Conservation (phyloP, 2,329 filamentous ascomycete genomes). For the Neofusicoccum cordaticola region DNA sequence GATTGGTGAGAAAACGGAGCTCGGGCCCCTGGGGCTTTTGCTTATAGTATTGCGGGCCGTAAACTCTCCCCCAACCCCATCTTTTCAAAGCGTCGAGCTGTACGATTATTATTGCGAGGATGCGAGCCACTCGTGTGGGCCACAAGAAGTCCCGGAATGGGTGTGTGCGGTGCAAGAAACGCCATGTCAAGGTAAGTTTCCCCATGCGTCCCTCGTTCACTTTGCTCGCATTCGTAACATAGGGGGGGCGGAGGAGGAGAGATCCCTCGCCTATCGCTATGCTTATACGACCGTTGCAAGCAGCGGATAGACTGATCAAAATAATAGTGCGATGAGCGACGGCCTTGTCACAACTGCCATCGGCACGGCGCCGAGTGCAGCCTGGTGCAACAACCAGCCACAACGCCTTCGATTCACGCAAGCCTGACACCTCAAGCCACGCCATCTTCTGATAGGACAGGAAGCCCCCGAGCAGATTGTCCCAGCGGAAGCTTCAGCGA, state of each 20-base stretch:
- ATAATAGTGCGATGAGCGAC: slow-evolving; percentile 6
- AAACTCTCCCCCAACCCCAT: background rate
- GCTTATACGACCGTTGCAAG: background rate
- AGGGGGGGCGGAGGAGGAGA: no score
- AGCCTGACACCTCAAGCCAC: no score
- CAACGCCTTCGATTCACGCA: no score
- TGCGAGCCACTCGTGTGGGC: background rate
- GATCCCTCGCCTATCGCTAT: background rate
- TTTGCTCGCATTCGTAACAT: no score
- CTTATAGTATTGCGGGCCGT: background rate
- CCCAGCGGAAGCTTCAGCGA: no score
- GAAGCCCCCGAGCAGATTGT: no score
- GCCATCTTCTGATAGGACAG: no score
- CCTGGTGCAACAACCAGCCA: background rate
- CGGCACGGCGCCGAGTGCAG: background rate
- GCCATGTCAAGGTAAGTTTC: slow-evolving; percentile 35
- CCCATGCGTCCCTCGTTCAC: no score
- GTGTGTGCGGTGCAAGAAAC: slow-evolving; percentile 36
- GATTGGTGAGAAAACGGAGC: background rate
- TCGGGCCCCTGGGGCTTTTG: background rate
- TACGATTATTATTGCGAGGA: no score
- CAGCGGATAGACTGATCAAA: background rate
- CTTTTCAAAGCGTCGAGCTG: no score
- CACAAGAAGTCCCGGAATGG: slow-evolving; percentile 37
- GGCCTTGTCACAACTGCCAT: background rate